phyloP scores from a whole-genome alignment of 2,329 filamentous ascomycete genomes.

The Colletotrichum falcatum region DNA sequence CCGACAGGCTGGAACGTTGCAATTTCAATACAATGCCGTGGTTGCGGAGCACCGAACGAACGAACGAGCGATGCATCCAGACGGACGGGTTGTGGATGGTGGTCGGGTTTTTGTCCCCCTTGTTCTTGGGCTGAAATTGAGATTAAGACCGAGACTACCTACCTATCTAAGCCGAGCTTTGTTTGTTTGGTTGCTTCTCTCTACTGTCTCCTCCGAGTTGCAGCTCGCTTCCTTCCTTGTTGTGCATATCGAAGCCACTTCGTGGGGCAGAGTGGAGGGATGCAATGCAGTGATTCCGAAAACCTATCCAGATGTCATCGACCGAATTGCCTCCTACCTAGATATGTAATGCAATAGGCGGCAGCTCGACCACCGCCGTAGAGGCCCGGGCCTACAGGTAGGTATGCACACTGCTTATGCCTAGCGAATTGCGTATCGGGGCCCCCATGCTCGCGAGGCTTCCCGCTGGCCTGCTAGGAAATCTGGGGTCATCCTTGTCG shows the following conservation, averaged over 20 bases:
- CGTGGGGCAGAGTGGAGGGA: neutral
- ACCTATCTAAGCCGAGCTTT: neutral
- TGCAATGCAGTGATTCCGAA: neutral
- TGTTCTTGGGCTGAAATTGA: constrained; percentile 8
- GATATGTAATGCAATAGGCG: neutral
- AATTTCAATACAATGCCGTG: constrained; percentile 32
- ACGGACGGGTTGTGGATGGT: constrained; percentile 5
- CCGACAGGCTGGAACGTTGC: constrained; percentile 29
- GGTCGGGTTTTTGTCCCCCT: neutral
- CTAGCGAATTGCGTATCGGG: constrained; percentile 16
- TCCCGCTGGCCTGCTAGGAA: constrained; percentile 13
- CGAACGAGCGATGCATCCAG: constrained; percentile 4
- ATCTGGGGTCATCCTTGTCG: constrained; percentile 13
- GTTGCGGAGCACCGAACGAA: constrained; percentile 16
- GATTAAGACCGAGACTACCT: neutral
- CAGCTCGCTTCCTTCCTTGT: neutral
- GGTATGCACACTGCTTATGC: neutral
- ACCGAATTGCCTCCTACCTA: neutral
- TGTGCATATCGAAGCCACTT: neutral
- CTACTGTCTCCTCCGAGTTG: neutral
- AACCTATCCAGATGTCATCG: neutral
- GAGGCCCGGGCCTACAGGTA: neutral
- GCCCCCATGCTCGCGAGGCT: constrained; percentile 8
- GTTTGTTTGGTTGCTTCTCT: neutral
- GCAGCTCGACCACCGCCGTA: neutral